Percentiles rank a stretch among this genome's conserved stretches.
Conservation (phyloP, 169 alveolate genomes). For the Cryptosporidium parvum region DNA sequence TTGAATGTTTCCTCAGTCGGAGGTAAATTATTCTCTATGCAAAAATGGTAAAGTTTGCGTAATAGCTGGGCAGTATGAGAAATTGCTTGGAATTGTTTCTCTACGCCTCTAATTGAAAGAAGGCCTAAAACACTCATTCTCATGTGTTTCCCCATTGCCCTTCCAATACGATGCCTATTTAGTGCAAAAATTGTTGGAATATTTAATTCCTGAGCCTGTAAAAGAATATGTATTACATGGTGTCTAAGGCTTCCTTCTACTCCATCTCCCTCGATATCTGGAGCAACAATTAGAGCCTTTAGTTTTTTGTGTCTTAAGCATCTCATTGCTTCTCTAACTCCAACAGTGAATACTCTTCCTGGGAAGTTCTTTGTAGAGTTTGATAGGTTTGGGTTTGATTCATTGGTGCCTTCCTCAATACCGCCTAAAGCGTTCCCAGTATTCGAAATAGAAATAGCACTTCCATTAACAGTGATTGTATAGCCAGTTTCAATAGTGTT, state of each 20-base stretch:
- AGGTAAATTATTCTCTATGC: constrained; percentile 53
- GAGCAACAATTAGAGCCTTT: constrained; percentile 70
- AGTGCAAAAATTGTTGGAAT: constrained; percentile 68
- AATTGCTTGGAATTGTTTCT: constrained; percentile 63
- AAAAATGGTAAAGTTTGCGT: constrained; percentile 41
- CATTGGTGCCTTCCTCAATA: constrained; percentile 10
- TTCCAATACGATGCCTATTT: constrained; percentile 69
- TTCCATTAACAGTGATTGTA: constrained; percentile 15
- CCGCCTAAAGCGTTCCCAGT: neutral
- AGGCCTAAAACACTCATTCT: constrained; percentile 77
- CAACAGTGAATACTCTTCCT: constrained; percentile 75
- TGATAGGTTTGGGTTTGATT: neutral
- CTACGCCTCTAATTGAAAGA: constrained; percentile 72
- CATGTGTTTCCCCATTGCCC: constrained; percentile 77
- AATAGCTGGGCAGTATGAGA: constrained; percentile 67
- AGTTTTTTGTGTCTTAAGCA: constrained; percentile 65
- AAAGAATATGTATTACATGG: constrained; percentile 69
- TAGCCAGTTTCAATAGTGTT: neutral
- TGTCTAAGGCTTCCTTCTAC: constrained; percentile 74
- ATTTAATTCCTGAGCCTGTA: constrained; percentile 76
- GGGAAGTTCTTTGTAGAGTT: constrained; percentile 47
- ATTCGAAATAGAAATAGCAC: constrained; percentile 20
- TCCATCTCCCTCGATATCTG: constrained; percentile 73
- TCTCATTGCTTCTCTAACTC: constrained; percentile 76
- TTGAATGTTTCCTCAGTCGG: constrained; percentile 74